Evolutionary conservation across 164 flowering plant genomes (phyloP), one percentile per base, ranked within the genome.

Genomic region (Nymphaea thermarum): DNA sequence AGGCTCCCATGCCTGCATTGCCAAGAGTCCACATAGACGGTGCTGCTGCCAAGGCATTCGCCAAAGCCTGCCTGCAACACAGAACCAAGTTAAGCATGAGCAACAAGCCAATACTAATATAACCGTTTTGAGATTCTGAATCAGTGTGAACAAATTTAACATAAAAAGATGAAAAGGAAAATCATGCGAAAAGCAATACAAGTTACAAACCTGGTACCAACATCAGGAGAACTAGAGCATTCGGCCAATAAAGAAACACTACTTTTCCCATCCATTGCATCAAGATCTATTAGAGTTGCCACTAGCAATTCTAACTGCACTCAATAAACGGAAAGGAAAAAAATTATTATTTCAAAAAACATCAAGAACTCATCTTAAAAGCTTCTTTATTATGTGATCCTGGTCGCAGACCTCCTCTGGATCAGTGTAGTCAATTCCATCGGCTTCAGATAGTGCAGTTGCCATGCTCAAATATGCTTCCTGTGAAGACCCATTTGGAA

Each of bases 11-110:
- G 80, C 98, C 97, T 16, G 97, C 98, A 81, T 94, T 94, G 67
- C 98, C 98, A 43, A 94, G 97, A 44, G 93, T 89, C 98, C 96
- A 94, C 97, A 93, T 91, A n/a, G 98, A 93, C 68, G 98, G 98
- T 36, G 98, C 98, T 67, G 88, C 80, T 64, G 96, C 85, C 73
- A 91, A 76, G 55, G 98, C 98, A 81, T 94, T 94, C 10, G 98
- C 97, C 63, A 94, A 71, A 61, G 98, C 98, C 85, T 79, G 80
- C 78, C 98, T 94, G 74, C 44, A 70, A 66, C 65, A 53, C 6
- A 53, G 12, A 47, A 2, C 7, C 55, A 47, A 6, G 55, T 47
- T 12, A 47, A 47, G 12, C 7, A 12, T 42, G 57, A 16, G 7
- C 55, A 63, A 36, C 8, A 41, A 41, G 10, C 36, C 36, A 25